Base-by-base conservation (phyloP, 139 green algal genomes). In the Volvox africanus region DNA sequence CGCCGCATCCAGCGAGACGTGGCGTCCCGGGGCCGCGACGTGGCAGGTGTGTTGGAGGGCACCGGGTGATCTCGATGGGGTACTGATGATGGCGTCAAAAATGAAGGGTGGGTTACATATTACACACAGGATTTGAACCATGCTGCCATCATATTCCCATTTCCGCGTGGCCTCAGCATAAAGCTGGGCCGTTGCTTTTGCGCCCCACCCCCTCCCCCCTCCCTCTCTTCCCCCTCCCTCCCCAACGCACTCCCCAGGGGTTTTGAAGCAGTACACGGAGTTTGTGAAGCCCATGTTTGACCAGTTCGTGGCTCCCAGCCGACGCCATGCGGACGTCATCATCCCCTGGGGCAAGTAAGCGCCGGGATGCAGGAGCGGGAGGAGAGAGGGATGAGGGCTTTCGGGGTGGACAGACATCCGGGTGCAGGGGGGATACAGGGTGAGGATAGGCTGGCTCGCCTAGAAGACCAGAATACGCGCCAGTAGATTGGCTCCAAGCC, bases 261-360 rank as follows among this genome's bases (percentile, higher is more conserved):
- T 89, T n/a, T 73, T 94, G 90, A 32, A 68, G 83, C 95, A 99
- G 94, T 99, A 99, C 94, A 99, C 96, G 18, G 92, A 92, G 81
- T 98, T 98, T 94, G 98, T 99, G 17, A 99, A 99, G 95, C 98
- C 98, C 3, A 94, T 96, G 26, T 99, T 99, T 87, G 97, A 99
- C 92, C 88, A 95, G 88, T 99, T 97, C 92, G 96, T 99, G 32
- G 95, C 94, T 0, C 98, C 98, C 67, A 96, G 92, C 81, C 94
- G 97, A 82, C 77, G 96, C 96, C 61, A 96, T 80, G 98, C 98
- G 0, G 98, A 99, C 91, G 87, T 99, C 84, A 99, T 99, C 94
- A 99, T 99, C 62, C 98, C 98, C 11, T 98, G 98, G 95, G 90
- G 94, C 55, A 71, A 78, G 86, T 91, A 61, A 78, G 75, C 78